Conservation (phyloP, 768 basidiomycete genomes). For the Tulasnella sp. region DNA sequence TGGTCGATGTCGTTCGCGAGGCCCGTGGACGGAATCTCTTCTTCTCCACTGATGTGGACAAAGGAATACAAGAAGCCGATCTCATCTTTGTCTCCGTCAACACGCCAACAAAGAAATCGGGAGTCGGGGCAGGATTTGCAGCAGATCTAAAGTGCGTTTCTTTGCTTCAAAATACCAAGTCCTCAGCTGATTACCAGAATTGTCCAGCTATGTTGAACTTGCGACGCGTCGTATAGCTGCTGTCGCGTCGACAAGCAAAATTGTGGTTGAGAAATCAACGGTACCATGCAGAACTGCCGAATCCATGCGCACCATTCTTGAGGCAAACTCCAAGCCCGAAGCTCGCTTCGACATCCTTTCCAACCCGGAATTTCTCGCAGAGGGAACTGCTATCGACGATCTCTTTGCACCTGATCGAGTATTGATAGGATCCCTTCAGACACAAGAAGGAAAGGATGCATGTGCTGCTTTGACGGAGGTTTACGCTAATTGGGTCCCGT, state of each 20-base stretch:
- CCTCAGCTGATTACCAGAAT: not conserved
- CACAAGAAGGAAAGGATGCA: conserved; percentile 69
- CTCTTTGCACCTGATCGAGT: conserved; percentile 87
- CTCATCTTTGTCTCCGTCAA: conserved; percentile 98
- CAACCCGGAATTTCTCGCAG: conserved; percentile 98
- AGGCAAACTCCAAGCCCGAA: conserved; percentile 89
- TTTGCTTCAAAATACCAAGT: not conserved
- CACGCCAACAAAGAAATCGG: conserved; percentile 96
- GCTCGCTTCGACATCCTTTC: conserved; percentile 95
- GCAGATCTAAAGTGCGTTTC: conserved; percentile 87
- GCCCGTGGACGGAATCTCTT: conserved; percentile 92
- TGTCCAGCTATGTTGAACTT: conserved; percentile 79
- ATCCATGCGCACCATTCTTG: conserved; percentile 98
- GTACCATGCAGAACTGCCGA: conserved; percentile 98
- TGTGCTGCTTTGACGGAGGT: conserved; percentile 63
- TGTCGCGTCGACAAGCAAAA: conserved; percentile 83
- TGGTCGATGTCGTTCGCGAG: conserved; percentile 76
- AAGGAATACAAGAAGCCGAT: conserved; percentile 86
- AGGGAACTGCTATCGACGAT: conserved; percentile 90
- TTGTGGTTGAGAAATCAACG: conserved; percentile 98
- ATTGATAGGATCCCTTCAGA: conserved; percentile 90
- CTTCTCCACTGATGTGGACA: conserved; percentile 91
- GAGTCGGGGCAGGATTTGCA: conserved; percentile 94
- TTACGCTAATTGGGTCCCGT: conserved; percentile 96
- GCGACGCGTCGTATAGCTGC: conserved; percentile 93